A percentile compares a stretch with the other conserved stretches of the same genome.
These are phyloP conservation scores for Apostasia shenzhenica DNA, from an alignment of 106 monocot genomes.

Conservation along the genomic window DNA sequence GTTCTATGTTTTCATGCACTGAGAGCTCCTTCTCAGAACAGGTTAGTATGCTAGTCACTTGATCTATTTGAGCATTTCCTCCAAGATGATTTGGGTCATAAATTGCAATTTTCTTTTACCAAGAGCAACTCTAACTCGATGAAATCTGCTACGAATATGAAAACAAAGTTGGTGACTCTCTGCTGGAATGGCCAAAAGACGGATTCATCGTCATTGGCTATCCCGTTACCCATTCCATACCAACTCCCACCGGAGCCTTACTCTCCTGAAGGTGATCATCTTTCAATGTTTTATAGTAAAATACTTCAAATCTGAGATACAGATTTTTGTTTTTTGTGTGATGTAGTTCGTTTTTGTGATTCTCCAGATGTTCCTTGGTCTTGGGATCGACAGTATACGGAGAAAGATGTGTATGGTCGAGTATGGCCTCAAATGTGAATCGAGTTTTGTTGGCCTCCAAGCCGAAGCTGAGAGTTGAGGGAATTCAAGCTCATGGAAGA, in stretches of 20 bases:
- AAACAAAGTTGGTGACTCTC: constrained; percentile 51
- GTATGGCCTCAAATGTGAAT: constrained; percentile 45
- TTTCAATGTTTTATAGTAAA: neutral
- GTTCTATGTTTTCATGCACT: constrained; percentile 63
- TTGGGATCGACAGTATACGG: constrained; percentile 72
- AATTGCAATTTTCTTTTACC: neutral
- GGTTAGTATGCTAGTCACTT: constrained; percentile 11
- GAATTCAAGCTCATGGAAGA: no score
- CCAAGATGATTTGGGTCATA: neutral
- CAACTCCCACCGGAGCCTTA: constrained; percentile 84
- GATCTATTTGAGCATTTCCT: neutral
- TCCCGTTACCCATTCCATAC: constrained; percentile 79
- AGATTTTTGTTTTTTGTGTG: neutral
- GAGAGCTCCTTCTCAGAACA: constrained; percentile 8
- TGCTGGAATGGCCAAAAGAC: constrained; percentile 21
- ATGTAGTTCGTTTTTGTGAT: neutral
- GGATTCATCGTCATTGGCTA: constrained; percentile 26
- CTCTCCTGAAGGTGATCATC: constrained; percentile 51
- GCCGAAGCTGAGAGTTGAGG: no score
- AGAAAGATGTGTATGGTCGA: constrained; percentile 84
- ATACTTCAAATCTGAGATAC: neutral
- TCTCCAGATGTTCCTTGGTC: constrained; percentile 93
- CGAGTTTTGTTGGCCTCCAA: neutral
- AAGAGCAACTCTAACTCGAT: constrained; percentile 14
- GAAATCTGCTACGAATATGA: neutral